Conservation (phyloP, 352 stramenopile genomes). For the Globisporangium rhizosaccharum region DNA sequence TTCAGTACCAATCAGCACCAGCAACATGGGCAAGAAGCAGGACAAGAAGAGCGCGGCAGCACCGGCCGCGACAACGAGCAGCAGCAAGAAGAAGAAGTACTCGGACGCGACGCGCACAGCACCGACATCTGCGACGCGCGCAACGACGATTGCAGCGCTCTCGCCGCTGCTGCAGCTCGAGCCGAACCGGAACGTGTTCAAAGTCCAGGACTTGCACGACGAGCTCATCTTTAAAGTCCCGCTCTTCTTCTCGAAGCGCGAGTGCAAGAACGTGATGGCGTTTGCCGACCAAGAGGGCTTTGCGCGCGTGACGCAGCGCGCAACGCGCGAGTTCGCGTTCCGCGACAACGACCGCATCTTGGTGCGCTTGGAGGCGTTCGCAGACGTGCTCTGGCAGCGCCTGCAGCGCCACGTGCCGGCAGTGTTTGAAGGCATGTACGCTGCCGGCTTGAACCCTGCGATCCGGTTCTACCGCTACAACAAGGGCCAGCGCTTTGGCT, state of each 20-base stretch:
- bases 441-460: constrained; percentile 58
- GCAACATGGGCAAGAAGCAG: constrained; percentile 12
- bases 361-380: constrained; percentile 54
- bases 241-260: constrained; percentile 49
- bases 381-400: constrained; percentile 60
- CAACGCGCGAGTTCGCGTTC: constrained; percentile 59
- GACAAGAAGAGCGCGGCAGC: constrained; percentile 2
- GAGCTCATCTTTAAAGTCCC: constrained; percentile 65
- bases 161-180: constrained; percentile 44
- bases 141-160: constrained; percentile 6
- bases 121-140: constrained; percentile 1
- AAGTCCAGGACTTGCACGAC: constrained; percentile 33
- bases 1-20: not conserved
- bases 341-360: constrained; percentile 74
- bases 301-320: constrained; percentile 62
- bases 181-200: constrained; percentile 27
- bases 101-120: constrained; percentile 14
- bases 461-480: constrained; percentile 79
- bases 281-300: constrained; percentile 60
- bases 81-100: constrained; percentile 12
- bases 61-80: not conserved
- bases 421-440: constrained; percentile 59
- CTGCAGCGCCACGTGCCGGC: constrained; percentile 46
- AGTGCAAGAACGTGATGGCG: constrained; percentile 54
- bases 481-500: constrained; percentile 66